phyloP scores from a whole-genome alignment of 2,329 filamentous ascomycete species.

The Trichoderma pleuroti region DNA sequence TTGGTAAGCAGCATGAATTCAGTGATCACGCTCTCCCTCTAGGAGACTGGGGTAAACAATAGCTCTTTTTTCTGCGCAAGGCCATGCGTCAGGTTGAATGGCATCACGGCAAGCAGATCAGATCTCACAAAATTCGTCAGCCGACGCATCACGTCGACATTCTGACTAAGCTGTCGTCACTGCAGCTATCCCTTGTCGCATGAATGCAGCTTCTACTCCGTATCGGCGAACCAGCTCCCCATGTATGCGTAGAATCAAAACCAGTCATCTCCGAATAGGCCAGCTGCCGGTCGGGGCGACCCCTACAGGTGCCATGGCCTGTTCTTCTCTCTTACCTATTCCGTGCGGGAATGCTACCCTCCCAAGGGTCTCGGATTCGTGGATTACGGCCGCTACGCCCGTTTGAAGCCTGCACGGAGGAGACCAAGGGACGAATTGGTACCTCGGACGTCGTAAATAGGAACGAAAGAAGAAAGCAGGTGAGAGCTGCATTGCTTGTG shows the following conservation, averaged over 20 bases:
- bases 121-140: not conserved
- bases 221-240: not conserved
- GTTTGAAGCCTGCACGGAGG: not conserved
- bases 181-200: not conserved
- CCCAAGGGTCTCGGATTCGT: not conserved
- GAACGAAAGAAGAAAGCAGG: not conserved
- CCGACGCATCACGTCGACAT: not conserved
- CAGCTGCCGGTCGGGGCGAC: not conserved
- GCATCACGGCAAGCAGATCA: not conserved
- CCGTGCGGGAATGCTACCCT: not conserved
- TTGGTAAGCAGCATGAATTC: not conserved
- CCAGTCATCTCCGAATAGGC: slow-evolving; percentile 11
- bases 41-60: not conserved
- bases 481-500: not conserved
- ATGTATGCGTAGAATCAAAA: not conserved
- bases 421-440: not conserved
- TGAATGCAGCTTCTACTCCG: not conserved
- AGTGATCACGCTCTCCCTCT: not conserved
- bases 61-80: not conserved
- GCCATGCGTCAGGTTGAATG: slow-evolving; percentile 6
- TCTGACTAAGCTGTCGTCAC: not conserved
- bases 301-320: not conserved
- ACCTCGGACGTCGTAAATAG: not conserved
- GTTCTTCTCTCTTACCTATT: not conserved
- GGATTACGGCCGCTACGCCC: not conserved